Evolutionary conservation across 805 yeast genomes (phyloP), one percentile per base, ranked within the genome.

Genomic region (Nematodospora valgi): DNA sequence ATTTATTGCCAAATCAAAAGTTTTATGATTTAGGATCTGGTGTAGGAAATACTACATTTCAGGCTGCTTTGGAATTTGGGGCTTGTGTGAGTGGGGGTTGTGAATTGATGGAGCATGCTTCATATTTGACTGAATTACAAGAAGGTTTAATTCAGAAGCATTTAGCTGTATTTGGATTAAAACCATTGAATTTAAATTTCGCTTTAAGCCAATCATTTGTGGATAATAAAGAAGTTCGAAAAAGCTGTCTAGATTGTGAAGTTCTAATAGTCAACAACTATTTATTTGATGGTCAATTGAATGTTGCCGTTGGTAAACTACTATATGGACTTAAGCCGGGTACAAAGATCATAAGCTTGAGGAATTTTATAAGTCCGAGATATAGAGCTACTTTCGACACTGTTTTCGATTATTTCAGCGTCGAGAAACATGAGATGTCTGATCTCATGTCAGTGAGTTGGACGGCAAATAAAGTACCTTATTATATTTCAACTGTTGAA

Each of bases 21-120:
- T 88, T 87, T 49, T 78, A 89, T 43, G 97, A 89, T 58, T 65
- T 89, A 16, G 97, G 97, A 0, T 86, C 95, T 0, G 97, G 97
- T 11, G 96, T 89, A 11, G 97, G 96, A 0, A 89, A 89, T 52
- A 86, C 96, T 39, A 82, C 84, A 0, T 71, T 88, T 27, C 96
- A 88, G 55, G 94, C 96, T 0, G 87, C 96, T 0, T 57, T 89
- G 23, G 95, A 88, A 49, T 78, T 76, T 53, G 95, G 96, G 2
- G 83, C 88, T 41, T 69, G 69, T 35, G 46, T 52, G 11, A 81
- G 95, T 56, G 86, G 85, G 50, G 97, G 97, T 1, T 86, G 91
- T 58, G 97, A 89, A 54, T 74, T 89, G 31, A 88, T 88, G 95
- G 74, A 73, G 12, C 80, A 81, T 45, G 95, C 96, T 0, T 82